phyloP scores from a whole-genome alignment of 2,329 filamentous ascomycete genomes.

The Pyrenophora teres region DNA sequence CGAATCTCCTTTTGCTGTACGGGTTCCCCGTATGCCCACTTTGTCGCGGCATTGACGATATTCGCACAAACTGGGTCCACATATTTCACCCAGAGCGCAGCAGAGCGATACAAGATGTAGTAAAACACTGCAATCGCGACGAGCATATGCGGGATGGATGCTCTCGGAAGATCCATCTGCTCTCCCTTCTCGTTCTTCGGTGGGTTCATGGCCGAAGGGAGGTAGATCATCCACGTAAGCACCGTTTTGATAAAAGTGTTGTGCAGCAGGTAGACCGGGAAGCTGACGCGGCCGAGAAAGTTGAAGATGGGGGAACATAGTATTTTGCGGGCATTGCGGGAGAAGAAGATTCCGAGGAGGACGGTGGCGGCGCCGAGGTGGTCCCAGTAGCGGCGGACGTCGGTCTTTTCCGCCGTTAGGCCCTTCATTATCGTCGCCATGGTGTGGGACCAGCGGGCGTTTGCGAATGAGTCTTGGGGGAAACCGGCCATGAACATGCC shows the following conservation, averaged over 20 bases:
- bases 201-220: conserved; percentile 46
- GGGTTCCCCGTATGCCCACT: conserved; percentile 41
- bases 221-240: conserved; percentile 64
- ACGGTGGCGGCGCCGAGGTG: conserved; percentile 57
- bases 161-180: conserved; percentile 42
- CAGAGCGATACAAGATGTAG: conserved; percentile 43
- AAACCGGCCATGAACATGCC: conserved; percentile 65
- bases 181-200: conserved; percentile 44
- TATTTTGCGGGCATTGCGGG: conserved; percentile 55
- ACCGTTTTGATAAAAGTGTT: conserved; percentile 64
- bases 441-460: conserved; percentile 59
- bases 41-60: conserved; percentile 36
- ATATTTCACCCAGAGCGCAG: conserved; percentile 41
- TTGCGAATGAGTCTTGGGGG: conserved; percentile 61
- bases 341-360: conserved; percentile 59
- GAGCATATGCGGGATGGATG: conserved; percentile 37
- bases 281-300: conserved; percentile 67
- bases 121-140: conserved; percentile 44
- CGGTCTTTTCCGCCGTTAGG: conserved; percentile 55
- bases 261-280: conserved; percentile 68
- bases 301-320: conserved; percentile 62
- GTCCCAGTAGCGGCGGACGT: conserved; percentile 57
- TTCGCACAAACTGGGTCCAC: conserved; percentile 45
- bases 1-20: conserved; percentile 17
- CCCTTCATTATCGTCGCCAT: conserved; percentile 51